A percentile compares a stretch with the other conserved stretches of the same genome.
These are phyloP conservation scores for Diplogelasinospora grovesii DNA, from an alignment of 495 filamentous ascomycete species.

Conservation along the genomic window DNA sequence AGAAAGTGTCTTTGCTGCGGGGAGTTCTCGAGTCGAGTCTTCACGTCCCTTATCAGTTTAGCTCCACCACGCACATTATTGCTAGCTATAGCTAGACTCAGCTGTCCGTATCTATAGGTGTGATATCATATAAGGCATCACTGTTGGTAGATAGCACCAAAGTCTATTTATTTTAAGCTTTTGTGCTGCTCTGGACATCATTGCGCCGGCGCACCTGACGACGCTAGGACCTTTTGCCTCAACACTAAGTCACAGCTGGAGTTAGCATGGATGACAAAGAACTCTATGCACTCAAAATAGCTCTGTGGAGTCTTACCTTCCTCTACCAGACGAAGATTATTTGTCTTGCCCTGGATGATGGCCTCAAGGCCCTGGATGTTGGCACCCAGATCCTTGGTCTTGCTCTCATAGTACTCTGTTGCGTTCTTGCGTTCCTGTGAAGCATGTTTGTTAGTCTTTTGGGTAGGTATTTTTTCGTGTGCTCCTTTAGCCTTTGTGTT, in stretches of 20 bases:
- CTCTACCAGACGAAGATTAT: conserved; percentile 79
- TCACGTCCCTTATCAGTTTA: no score
- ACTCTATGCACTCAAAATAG: not conserved
- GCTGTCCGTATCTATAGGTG: no score
- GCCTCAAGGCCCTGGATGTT: conserved; percentile 83
- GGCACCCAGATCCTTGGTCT: conserved; percentile 69
- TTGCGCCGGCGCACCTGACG: conserved; percentile 8
- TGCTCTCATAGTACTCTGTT: conserved; percentile 73
- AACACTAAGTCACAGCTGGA: conserved; percentile 39
- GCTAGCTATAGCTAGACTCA: no score
- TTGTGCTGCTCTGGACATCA: no score
- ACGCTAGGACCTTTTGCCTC: conserved; percentile 49
- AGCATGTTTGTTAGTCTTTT: not conserved
- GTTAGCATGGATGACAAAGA: not conserved
- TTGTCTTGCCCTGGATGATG: conserved; percentile 76
- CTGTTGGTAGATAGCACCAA: no score
- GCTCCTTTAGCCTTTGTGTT: no score
- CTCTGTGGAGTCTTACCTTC: conserved; percentile 55
- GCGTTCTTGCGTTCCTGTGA: conserved; percentile 62
- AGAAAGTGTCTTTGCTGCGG: no score
- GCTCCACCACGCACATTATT: no score
- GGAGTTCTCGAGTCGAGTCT: no score
- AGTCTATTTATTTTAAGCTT: no score
- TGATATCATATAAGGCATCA: no score
- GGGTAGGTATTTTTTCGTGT: no score